Conservation (phyloP, 192 early-diverging fungal genomes). For the Umbelopsis ramanniana region DNA sequence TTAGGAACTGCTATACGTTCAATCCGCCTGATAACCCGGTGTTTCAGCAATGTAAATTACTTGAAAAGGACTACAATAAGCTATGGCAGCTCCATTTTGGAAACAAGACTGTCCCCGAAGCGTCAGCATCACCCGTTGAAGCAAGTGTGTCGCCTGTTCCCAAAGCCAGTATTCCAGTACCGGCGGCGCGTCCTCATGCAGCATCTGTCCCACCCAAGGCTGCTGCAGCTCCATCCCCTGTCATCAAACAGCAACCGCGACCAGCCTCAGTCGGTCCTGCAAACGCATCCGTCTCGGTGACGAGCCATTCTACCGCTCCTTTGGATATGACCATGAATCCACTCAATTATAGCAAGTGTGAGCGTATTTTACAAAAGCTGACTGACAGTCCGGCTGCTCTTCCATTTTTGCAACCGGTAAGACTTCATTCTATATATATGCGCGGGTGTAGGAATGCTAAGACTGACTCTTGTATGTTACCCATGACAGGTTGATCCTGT, state of each 20-base stretch:
- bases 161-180: conserved; percentile 23
- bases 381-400: conserved; percentile 45
- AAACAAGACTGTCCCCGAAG: conserved; percentile 6
- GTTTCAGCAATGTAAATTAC: conserved; percentile 57
- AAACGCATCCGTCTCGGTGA: neutral
- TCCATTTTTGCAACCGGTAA: conserved; percentile 81
- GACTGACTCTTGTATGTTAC: neutral
- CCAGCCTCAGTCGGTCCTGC: conserved; percentile 5
- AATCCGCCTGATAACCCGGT: conserved; percentile 76
- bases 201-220: conserved; percentile 21
- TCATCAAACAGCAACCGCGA: conserved; percentile 2
- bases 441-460: neutral
- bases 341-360: conserved; percentile 32
- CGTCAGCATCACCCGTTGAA: conserved; percentile 23
- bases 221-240: neutral
- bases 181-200: conserved; percentile 24
- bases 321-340: conserved; percentile 26
- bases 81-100: conserved; percentile 52
- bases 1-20: conserved; percentile 68
- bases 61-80: conserved; percentile 61
- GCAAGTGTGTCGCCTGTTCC: conserved; percentile 22
- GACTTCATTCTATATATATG: neutral
- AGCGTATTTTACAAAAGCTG: conserved; percentile 33
- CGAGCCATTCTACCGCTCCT: neutral
- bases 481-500: conserved; percentile 61